A percentile compares a stretch with the other conserved stretches of the same genome.
phyloP scores from a whole-genome alignment of 2,329 filamentous ascomycete species.

The Dothiorella sarmentorum region DNA sequence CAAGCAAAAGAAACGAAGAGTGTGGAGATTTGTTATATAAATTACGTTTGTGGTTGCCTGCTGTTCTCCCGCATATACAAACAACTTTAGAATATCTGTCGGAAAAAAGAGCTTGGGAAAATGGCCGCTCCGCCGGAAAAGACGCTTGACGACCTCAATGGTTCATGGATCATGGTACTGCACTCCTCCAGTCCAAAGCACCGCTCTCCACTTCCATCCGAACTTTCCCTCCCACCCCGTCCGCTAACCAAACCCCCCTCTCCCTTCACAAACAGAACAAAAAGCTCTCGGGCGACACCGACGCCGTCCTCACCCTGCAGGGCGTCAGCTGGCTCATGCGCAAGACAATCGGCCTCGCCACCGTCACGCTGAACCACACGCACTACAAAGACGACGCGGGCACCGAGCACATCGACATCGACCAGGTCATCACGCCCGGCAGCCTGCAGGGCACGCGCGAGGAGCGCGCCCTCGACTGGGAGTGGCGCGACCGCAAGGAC shows the following conservation, averaged over 20 bases:
- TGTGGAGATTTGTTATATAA: no score
- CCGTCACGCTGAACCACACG: slow-evolving; percentile 61
- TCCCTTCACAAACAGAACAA: no score
- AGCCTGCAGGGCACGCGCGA: slow-evolving; percentile 64
- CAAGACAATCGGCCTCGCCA: slow-evolving; percentile 67
- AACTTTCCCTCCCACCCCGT: no score
- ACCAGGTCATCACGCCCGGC: slow-evolving; percentile 65
- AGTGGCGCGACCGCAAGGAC: slow-evolving; percentile 65
- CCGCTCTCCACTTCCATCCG: neutral
- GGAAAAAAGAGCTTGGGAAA: slow-evolving; percentile 15
- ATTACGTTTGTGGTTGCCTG: no score
- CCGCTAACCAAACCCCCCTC: no score
- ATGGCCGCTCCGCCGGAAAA: slow-evolving; percentile 38
- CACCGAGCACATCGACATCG: slow-evolving; percentile 58
- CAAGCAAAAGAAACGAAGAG: no score
- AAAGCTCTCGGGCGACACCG: slow-evolving; percentile 64
- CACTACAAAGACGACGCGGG: slow-evolving; percentile 41
- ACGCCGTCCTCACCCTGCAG: slow-evolving; percentile 64
- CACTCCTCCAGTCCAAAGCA: neutral
- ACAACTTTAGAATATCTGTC: no score
- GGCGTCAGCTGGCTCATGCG: slow-evolving; percentile 61
- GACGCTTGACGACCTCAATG: slow-evolving; percentile 36
- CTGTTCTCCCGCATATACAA: no score
- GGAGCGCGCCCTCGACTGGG: slow-evolving; percentile 55
- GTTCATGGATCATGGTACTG: slow-evolving; percentile 38